Conservation (phyloP, 108 stramenopile genomes). For the Heterococcus sp. region DNA sequence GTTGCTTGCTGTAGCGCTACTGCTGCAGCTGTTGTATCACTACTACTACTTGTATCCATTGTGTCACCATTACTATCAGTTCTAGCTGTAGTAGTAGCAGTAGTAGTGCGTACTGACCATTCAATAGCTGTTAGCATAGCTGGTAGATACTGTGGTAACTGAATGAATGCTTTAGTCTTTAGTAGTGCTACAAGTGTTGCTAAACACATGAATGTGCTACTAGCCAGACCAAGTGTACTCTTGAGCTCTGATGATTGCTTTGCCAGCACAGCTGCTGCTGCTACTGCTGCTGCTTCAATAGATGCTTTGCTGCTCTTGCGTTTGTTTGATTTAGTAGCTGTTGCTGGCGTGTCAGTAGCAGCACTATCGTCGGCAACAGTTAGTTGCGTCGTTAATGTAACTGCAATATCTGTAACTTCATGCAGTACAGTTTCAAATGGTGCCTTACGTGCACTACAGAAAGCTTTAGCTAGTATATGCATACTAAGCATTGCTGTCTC, state of each 20-base stretch:
- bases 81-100: background rate
- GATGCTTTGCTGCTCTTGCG: background rate
- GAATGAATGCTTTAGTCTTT: constrained; percentile 13
- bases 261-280: background rate
- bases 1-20: no score
- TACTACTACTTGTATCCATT: no score
- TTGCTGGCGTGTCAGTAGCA: background rate
- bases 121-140: constrained; percentile 33
- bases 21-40: background rate
- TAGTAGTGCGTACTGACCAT: background rate
- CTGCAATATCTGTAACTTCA: constrained; percentile 17
- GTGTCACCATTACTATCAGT: background rate
- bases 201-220: constrained; percentile 24
- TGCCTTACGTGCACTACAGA: constrained; percentile 3
- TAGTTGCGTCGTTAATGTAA: background rate
- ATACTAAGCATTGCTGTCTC: constrained; percentile 34
- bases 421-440: constrained; percentile 12
- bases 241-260: constrained; percentile 1
- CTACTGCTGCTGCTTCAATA: background rate
- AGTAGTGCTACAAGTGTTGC: constrained; percentile 27
- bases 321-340: background rate
- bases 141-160: constrained; percentile 28
- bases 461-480: constrained; percentile 23
- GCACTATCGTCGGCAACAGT: background rate
- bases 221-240: constrained; percentile 7